These are phyloP conservation scores for Pythium volutum DNA, from an alignment of 352 stramenopile species.

Conservation along the genomic window DNA sequence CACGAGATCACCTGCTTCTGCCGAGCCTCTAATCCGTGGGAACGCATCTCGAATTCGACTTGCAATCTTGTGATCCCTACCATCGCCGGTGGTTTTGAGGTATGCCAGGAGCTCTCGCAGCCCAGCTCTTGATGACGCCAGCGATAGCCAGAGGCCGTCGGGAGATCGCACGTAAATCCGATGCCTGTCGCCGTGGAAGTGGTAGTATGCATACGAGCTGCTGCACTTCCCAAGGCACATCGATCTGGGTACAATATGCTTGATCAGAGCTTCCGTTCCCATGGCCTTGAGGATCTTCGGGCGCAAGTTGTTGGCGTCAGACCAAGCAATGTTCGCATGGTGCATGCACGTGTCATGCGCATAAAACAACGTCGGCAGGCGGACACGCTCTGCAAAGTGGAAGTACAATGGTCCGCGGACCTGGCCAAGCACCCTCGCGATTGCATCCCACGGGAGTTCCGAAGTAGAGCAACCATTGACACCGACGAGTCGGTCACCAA, in stretches of 20 bases:
- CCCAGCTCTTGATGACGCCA: conserved; percentile 19
- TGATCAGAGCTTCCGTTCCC: conserved; percentile 63
- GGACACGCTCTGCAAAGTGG: conserved; percentile 39
- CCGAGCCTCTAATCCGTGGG: neutral
- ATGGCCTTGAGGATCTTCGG: conserved; percentile 45
- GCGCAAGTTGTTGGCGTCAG: conserved; percentile 47
- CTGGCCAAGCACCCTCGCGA: conserved; percentile 13
- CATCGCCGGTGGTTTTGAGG: conserved; percentile 31
- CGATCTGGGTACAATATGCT: conserved; percentile 56
- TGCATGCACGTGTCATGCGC: conserved; percentile 63
- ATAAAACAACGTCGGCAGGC: conserved; percentile 30
- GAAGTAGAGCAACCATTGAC: conserved; percentile 51
- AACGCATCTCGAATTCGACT: conserved; percentile 12
- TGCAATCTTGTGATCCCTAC: conserved; percentile 5
- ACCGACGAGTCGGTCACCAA: conserved; percentile 61
- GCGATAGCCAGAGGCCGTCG: conserved; percentile 48
- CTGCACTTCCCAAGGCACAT: conserved; percentile 55
- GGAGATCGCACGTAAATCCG: conserved; percentile 53
- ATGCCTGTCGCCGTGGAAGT: conserved; percentile 54
- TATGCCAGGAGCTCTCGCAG: conserved; percentile 46
- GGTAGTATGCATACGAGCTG: conserved; percentile 52
- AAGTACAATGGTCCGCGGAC: conserved; percentile 37
- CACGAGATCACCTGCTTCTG: neutral
- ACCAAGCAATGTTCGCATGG: conserved; percentile 60
- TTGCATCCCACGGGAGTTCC: conserved; percentile 17